A percentile compares a stretch with the other conserved stretches of the same genome.
Conservation (phyloP, 1,139 yeast species). For the Entelexis sorbosivorans region DNA sequence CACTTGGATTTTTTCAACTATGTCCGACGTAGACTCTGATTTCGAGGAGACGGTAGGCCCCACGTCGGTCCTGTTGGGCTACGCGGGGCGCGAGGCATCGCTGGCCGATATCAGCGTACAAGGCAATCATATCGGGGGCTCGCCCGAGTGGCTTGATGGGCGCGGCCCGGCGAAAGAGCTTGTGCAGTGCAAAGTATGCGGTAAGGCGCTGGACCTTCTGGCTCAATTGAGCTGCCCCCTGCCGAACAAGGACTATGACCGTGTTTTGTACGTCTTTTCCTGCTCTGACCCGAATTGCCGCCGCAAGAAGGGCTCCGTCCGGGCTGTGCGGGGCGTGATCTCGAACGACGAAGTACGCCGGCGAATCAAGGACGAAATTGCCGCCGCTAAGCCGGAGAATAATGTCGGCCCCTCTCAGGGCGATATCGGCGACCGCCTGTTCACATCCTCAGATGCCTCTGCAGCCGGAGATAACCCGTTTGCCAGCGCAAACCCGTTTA, state of each 20-base stretch:
- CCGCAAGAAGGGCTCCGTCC: conserved; percentile 54
- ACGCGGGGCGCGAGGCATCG: conserved; percentile 31
- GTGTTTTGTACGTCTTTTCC: conserved; percentile 68
- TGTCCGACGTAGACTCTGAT: conserved; percentile 26
- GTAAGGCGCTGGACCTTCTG: conserved; percentile 48
- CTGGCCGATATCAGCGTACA: conserved; percentile 46
- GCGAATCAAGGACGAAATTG: conserved; percentile 31
- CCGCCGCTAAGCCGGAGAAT: conserved; percentile 23
- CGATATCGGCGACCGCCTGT: conserved; percentile 27
- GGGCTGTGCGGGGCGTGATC: conserved; percentile 63
- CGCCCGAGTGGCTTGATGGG: conserved; percentile 51
- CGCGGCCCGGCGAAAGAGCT: conserved; percentile 47
- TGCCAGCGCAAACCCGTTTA: conserved; percentile 3
- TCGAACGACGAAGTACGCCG: conserved; percentile 41
- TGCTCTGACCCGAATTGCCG: conserved; percentile 58
- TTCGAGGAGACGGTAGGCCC: conserved; percentile 23
- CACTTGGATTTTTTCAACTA: conserved; percentile 7
- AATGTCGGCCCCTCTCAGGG: conserved; percentile 17
- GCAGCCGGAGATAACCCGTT: conserved; percentile 1
- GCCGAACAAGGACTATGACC: conserved; percentile 60
- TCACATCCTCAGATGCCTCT: conserved; percentile 24
- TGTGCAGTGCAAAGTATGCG: conserved; percentile 54
- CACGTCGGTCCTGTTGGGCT: conserved; percentile 54
- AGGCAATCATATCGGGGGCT: conserved; percentile 73
- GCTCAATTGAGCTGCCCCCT: conserved; percentile 74